Base-by-base conservation (phyloP, 768 basidiomycete genomes). In the Lentinula detonsa region DNA sequence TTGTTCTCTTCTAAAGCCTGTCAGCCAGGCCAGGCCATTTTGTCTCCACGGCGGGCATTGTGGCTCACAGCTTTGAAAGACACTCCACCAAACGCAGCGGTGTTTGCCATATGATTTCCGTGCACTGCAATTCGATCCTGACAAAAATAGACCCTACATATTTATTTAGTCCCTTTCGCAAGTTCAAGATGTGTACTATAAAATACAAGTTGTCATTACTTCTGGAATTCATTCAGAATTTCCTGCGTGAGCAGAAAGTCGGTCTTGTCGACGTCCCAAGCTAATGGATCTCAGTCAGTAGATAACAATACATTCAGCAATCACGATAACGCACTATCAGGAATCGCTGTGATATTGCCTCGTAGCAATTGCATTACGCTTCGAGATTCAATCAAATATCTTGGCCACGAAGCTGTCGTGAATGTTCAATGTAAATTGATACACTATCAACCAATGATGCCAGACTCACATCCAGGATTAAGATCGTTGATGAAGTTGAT, bases 401-500 rank as follows among this genome's bases (percentile, higher is more conserved):
- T 74, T 0, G 81, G 76, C 85, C 84, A 87, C 11, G 65, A 49
- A 33, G 71, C 83, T 83, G 11, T 43, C 9, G 33, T 56, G 28
- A 43, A 61, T 1, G 43, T 46, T 21, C 1, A 33, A 13, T 6
- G 45, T 37, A 28, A 28, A 28, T 28, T 28, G 28, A 28, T 33
- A 8, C 52, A 31, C 18, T 45, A 21, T 59, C 35, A 51, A 54
- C 11, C 5, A 34, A 49, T 50, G 46, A 13, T 28, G 16, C 51
- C n/a, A 7, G 18, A 71, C 78, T 28, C 61, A 85, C 85, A 50
- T 40, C 85, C 84, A 3, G 84, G 85, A 61, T 78, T 74, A 55
- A 85, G 73, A 63, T 85, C 81, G 64, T 78, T 72, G 18, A 85
- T 73, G 64, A 86, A 86, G 55, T 77, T 80, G 71, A 86, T 75